Percentiles rank a stretch among this genome's conserved stretches.
Conservation (phyloP, 345 rosid genomes). For the Hirschfeldia incana region DNA sequence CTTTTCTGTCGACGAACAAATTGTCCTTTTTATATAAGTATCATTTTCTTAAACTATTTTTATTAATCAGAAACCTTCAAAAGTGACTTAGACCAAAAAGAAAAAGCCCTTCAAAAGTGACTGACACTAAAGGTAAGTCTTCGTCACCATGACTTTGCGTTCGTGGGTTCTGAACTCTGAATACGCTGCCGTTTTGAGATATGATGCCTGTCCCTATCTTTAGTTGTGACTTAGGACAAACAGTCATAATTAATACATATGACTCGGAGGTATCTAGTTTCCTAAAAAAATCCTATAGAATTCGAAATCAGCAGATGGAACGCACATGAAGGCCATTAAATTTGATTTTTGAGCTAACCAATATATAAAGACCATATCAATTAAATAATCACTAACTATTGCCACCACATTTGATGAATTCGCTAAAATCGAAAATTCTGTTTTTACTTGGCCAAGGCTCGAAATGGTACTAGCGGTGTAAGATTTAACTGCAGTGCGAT, state of each 20-base stretch:
- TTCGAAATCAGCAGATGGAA: constrained; percentile 16
- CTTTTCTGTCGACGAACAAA: neutral
- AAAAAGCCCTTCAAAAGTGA: neutral
- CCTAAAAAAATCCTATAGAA: neutral
- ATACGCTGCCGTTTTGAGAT: constrained; percentile 31
- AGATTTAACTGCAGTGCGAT: no score
- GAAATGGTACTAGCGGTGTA: no score
- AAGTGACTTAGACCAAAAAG: constrained; percentile 13
- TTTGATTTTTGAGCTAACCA: constrained; percentile 5
- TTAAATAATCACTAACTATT: neutral
- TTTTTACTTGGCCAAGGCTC: no score
- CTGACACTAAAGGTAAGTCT: constrained; percentile 12
- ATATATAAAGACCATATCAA: neutral
- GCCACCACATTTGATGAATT: no score
- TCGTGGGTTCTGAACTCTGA: constrained; percentile 12
- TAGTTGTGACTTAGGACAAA: constrained; percentile 12
- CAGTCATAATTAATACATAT: constrained; percentile 4
- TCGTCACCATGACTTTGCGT: constrained; percentile 24
- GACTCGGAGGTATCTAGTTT: constrained; percentile 8
- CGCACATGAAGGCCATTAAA: constrained; percentile 25
- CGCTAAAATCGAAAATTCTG: no score
- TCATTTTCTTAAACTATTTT: neutral
- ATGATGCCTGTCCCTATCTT: constrained; percentile 20
- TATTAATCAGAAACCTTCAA: constrained; percentile 17
- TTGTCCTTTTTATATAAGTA: neutral